Percentiles rank a stretch among this genome's conserved stretches.
phyloP scores from a whole-genome alignment of 805 yeast species.

The Kuraishia piskuri region DNA sequence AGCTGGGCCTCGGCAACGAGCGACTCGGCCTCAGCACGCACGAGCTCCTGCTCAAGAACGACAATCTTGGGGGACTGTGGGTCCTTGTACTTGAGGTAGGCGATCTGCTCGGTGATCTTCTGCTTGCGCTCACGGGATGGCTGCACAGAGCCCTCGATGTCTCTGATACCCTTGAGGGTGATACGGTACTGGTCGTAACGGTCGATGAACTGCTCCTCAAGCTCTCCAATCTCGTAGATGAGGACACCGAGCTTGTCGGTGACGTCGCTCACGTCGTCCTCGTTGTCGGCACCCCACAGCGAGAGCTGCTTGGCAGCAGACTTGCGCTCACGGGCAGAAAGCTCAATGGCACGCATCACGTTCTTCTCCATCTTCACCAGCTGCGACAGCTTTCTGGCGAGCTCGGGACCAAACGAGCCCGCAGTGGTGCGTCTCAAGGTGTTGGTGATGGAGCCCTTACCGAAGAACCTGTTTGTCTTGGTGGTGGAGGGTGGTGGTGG shows the following conservation, averaged over 20 bases:
- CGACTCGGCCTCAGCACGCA: slow-evolving; percentile 87
- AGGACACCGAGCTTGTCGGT: slow-evolving; percentile 83
- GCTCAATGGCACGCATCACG: slow-evolving; percentile 70
- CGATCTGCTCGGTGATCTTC: slow-evolving; percentile 79
- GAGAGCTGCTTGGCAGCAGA: slow-evolving; percentile 78
- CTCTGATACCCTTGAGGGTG: slow-evolving; percentile 72
- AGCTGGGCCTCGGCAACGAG: slow-evolving; percentile 89
- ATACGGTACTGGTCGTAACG: slow-evolving; percentile 80
- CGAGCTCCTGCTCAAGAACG: slow-evolving; percentile 80
- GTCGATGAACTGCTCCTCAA: slow-evolving; percentile 83
- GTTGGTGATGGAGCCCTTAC: slow-evolving; percentile 61
- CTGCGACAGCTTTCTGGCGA: slow-evolving; percentile 64
- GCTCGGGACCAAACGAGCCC: slow-evolving; percentile 74
- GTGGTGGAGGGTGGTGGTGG: slow-evolving; percentile 78
- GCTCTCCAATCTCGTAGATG: slow-evolving; percentile 74
- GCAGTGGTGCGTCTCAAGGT: slow-evolving; percentile 72
- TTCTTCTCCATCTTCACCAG: slow-evolving; percentile 77
- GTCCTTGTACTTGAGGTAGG: slow-evolving; percentile 75
- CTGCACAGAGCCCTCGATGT: slow-evolving; percentile 81
- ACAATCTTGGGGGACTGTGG: slow-evolving; percentile 77
- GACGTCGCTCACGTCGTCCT: slow-evolving; percentile 78
- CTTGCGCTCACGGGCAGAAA: slow-evolving; percentile 69
- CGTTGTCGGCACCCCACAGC: slow-evolving; percentile 82
- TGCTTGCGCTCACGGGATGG: slow-evolving; percentile 84
- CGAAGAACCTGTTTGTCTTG: slow-evolving; percentile 61